A percentile compares a stretch with the other conserved stretches of the same genome.
Evolutionary conservation across 192 early-diverging fungal genomes (phyloP).

Genomic region (Backusella sp.): DNA sequence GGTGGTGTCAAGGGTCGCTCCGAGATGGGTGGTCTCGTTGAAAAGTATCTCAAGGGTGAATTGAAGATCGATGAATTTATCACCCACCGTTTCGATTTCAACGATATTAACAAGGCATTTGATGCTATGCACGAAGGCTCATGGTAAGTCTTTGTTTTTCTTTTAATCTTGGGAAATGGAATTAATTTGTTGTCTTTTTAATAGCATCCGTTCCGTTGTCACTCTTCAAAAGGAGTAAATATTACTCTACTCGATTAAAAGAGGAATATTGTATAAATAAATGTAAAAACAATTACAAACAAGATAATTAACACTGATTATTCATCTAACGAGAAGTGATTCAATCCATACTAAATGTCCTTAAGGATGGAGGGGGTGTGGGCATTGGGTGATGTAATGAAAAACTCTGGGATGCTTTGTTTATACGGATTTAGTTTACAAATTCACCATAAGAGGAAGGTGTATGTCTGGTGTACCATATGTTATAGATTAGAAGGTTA

Average conservation of each 20-base stretch:
- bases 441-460: background rate
- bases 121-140: conserved; percentile 82
- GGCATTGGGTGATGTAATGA: background rate
- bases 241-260: background rate
- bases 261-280: background rate
- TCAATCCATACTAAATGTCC: background rate
- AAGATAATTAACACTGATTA: background rate
- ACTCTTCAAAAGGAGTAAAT: conserved; percentile 22
- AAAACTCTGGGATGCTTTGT: background rate
- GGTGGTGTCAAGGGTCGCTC: conserved; percentile 95
- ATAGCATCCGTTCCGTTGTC: conserved; percentile 37
- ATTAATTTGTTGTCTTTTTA: background rate
- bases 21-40: conserved; percentile 84
- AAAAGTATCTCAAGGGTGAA: conserved; percentile 80
- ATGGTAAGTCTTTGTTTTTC: conserved; percentile 42
- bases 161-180: background rate
- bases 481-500: too few species aligned
- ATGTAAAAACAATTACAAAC: background rate
- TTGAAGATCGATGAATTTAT: conserved; percentile 92
- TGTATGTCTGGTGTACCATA: background rate
- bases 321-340: background rate
- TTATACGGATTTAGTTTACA: background rate
- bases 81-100: conserved; percentile 78
- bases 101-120: conserved; percentile 92
- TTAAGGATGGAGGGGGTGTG: background rate